Evolutionary conservation across 805 yeast species (phyloP).

Genomic region (Ogataea methylovora): DNA sequence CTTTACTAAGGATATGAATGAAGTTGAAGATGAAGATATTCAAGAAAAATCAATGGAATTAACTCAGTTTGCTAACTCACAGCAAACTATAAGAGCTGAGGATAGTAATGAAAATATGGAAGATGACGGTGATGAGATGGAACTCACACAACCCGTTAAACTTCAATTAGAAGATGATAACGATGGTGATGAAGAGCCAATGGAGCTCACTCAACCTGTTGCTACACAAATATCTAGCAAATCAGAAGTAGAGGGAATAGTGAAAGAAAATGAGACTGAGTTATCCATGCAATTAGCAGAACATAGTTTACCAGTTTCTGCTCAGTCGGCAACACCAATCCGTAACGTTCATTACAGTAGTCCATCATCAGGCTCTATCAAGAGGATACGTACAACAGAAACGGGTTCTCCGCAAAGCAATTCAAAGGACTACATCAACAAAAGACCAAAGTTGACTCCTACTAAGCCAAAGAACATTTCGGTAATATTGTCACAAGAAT

Average conservation of each 20-base stretch:
- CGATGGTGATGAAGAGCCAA: slow-evolving; percentile 1
- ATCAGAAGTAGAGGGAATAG: background rate
- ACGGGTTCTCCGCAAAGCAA: slow-evolving; percentile 14
- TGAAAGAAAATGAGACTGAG: no score
- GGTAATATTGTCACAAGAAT: no score
- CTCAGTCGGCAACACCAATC: no score
- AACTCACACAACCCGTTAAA: slow-evolving; percentile 9
- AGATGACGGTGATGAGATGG: slow-evolving; percentile 9
- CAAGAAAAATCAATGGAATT: no score
- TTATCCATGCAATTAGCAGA: no score
- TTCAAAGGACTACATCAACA: background rate
- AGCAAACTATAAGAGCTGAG: no score
- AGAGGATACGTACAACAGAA: slow-evolving; percentile 12
- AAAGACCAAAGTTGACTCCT: background rate
- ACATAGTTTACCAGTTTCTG: no score
- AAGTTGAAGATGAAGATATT: no score
- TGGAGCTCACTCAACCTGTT: slow-evolving; percentile 3
- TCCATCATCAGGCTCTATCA: slow-evolving; percentile 11
- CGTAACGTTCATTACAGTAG: slow-evolving; percentile 1
- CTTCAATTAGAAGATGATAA: background rate
- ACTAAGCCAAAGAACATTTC: background rate
- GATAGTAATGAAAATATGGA: background rate
- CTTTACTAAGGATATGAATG: no score
- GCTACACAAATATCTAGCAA: background rate
- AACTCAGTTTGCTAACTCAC: no score